A percentile compares a stretch with the other conserved stretches of the same genome.
Evolutionary conservation across 2,329 filamentous ascomycete species (phyloP).

Genomic region (Aspergillus ustus): DNA sequence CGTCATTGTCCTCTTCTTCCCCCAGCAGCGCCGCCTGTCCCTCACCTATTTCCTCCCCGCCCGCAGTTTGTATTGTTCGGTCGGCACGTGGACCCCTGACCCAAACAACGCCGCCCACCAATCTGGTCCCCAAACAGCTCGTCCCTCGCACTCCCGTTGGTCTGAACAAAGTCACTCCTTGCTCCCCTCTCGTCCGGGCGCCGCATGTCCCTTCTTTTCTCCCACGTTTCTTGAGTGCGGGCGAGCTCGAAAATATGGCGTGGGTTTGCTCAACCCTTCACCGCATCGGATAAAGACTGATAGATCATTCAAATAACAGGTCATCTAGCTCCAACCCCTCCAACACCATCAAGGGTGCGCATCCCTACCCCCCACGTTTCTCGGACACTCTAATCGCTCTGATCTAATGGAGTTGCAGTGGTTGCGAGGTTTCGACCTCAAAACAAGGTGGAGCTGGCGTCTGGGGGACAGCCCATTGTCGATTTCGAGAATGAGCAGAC

Average conservation of each 20-base stretch:
- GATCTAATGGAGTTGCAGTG: slow-evolving; percentile 59
- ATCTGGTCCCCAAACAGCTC: slow-evolving; percentile 15
- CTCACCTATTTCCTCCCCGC: slow-evolving; percentile 13
- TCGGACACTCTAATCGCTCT: neutral
- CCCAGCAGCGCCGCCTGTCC: neutral
- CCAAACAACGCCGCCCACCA: slow-evolving; percentile 27
- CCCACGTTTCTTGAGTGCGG: slow-evolving; percentile 15
- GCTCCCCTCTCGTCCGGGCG: slow-evolving; percentile 32
- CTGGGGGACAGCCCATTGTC: slow-evolving; percentile 90
- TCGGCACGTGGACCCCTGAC: slow-evolving; percentile 36
- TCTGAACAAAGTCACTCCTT: slow-evolving; percentile 20
- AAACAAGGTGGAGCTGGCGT: slow-evolving; percentile 90
- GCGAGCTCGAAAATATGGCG: slow-evolving; percentile 49
- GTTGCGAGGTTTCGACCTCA: slow-evolving; percentile 97
- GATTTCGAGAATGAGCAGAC: slow-evolving; percentile 87
- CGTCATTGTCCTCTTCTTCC: neutral
- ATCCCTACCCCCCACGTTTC: slow-evolving; percentile 3
- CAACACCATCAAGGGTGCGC: slow-evolving; percentile 61
- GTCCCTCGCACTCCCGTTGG: slow-evolving; percentile 16
- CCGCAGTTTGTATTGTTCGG: slow-evolving; percentile 19
- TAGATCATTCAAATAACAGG: slow-evolving; percentile 30
- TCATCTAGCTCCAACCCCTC: slow-evolving; percentile 37
- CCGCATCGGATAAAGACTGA: slow-evolving; percentile 16
- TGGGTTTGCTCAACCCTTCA: slow-evolving; percentile 35
- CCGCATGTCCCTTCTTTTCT: slow-evolving; percentile 19